Evolutionary conservation across 1,284 basidiomycete species (phyloP).

Genomic region (Ceratobasidium theobromae): DNA sequence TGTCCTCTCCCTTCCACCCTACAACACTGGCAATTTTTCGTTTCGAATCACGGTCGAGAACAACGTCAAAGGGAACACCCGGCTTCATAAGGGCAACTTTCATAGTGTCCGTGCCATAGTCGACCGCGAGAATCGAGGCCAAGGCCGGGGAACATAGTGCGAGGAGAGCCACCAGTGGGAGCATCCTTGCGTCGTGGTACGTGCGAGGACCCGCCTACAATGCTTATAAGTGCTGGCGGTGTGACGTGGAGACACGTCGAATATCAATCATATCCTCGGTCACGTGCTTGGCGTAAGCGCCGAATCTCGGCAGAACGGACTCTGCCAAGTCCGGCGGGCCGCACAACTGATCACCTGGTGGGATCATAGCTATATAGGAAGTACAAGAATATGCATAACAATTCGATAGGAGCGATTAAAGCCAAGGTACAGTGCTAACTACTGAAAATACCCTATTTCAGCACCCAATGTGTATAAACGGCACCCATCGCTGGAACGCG

Average conservation of each 20-base stretch:
- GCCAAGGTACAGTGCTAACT: too few relatives aligned
- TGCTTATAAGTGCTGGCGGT: constrained; percentile 1
- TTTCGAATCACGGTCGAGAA: constrained; percentile 95
- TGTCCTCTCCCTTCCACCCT: constrained; percentile 80
- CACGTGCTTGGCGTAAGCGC: constrained; percentile 20
- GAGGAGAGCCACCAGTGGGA: background rate
- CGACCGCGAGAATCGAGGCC: constrained; percentile 82
- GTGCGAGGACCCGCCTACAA: background rate
- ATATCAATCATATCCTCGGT: background rate
- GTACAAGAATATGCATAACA: too few relatives aligned
- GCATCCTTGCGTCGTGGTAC: background rate
- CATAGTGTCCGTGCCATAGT: constrained; percentile 95
- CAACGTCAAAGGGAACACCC: constrained; percentile 92
- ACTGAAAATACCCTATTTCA: too few relatives aligned
- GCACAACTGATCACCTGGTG: too few relatives aligned
- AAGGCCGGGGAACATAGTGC: constrained; percentile 9
- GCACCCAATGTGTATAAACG: background rate
- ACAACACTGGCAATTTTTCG: constrained; percentile 91
- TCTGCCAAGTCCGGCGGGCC: too few relatives aligned
- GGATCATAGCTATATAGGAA: too few relatives aligned
- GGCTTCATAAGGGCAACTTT: constrained; percentile 97
- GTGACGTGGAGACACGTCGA: constrained; percentile 24
- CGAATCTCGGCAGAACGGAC: too few relatives aligned
- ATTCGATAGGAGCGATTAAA: too few relatives aligned
- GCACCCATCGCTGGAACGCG: background rate